These are phyloP conservation scores for Hortaea werneckii DNA, from an alignment of 2,329 filamentous ascomycete species.

Conservation along the genomic window DNA sequence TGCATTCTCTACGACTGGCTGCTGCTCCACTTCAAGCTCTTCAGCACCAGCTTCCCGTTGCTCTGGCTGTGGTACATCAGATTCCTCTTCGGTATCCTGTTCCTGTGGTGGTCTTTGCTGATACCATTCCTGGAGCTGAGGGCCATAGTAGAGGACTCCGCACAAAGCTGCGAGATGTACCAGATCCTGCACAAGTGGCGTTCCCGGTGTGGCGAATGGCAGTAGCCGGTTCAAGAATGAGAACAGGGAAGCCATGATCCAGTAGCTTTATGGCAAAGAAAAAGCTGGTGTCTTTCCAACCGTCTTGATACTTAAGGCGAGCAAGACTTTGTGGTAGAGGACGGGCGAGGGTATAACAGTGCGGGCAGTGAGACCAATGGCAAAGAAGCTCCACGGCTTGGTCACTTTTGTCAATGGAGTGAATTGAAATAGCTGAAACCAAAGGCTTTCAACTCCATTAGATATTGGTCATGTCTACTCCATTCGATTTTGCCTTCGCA, in stretches of 20 bases:
- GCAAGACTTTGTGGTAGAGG: too few relatives aligned
- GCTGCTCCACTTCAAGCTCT: background rate
- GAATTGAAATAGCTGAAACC: too few relatives aligned
- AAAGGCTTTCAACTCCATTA: too few relatives aligned
- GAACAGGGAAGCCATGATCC: slow-evolving; percentile 16
- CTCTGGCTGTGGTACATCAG: background rate
- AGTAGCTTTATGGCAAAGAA: too few relatives aligned
- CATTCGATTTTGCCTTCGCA: too few relatives aligned
- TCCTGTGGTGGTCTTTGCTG: slow-evolving; percentile 5
- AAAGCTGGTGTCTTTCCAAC: too few relatives aligned
- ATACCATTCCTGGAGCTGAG: slow-evolving; percentile 32
- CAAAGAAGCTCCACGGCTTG: too few relatives aligned
- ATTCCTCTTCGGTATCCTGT: background rate
- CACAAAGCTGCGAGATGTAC: slow-evolving; percentile 36
- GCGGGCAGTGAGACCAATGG: too few relatives aligned
- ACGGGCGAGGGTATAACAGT: too few relatives aligned
- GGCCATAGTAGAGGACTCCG: slow-evolving; percentile 37
- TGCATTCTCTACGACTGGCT: background rate
- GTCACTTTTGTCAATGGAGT: too few relatives aligned
- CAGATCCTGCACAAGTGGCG: slow-evolving; percentile 38
- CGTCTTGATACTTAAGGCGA: too few relatives aligned
- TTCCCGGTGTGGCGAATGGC: slow-evolving; percentile 38
- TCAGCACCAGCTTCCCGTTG: background rate
- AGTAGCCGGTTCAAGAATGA: slow-evolving; percentile 32
- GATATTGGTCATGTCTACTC: too few relatives aligned